These are phyloP conservation scores for Paraphaeosphaeria sporulosa DNA, from an alignment of 2,329 filamentous ascomycete species.

Conservation along the genomic window DNA sequence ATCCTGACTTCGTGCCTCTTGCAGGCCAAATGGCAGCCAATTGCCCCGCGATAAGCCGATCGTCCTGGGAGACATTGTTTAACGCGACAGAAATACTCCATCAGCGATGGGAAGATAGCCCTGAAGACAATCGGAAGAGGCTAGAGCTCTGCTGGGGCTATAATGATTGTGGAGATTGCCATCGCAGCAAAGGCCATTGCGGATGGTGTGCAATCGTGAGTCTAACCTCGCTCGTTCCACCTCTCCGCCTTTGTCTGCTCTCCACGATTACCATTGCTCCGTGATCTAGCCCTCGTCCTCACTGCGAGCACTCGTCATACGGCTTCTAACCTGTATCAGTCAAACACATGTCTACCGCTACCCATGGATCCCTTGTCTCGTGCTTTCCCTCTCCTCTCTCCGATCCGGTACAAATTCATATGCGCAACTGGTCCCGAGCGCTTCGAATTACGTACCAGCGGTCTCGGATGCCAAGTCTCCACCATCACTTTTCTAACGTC, in stretches of 20 bases:
- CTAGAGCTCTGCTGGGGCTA: conserved; percentile 46
- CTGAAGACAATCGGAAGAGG: conserved; percentile 41
- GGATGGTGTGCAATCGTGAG: conserved; percentile 56
- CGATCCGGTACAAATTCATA: conserved; percentile 44
- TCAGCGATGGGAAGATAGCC: conserved; percentile 35
- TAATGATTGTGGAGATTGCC: conserved; percentile 47
- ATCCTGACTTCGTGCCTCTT: too few relatives aligned
- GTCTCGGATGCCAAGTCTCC: conserved; percentile 56
- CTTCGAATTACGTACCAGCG: conserved; percentile 55
- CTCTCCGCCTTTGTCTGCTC: not conserved
- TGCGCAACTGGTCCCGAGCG: conserved; percentile 51
- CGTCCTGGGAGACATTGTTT: conserved; percentile 11
- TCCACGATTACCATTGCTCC: not conserved
- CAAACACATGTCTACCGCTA: conserved; percentile 53
- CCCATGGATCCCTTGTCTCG: conserved; percentile 47
- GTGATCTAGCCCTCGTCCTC: not conserved
- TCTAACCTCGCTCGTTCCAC: conserved; percentile 8
- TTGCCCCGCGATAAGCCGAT: conserved; percentile 22
- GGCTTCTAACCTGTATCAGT: conserved; percentile 30
- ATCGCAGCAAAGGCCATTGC: conserved; percentile 46
- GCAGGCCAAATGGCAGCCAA: conserved; percentile 18
- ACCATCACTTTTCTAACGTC: conserved; percentile 56
- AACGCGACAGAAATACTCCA: conserved; percentile 36
- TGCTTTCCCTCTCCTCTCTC: conserved; percentile 50
- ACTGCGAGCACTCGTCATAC: too few relatives aligned